Evolutionary conservation across 495 filamentous ascomycete species (phyloP), one percentile per base, ranked within the genome.

Genomic region (Halenospora varia): DNA sequence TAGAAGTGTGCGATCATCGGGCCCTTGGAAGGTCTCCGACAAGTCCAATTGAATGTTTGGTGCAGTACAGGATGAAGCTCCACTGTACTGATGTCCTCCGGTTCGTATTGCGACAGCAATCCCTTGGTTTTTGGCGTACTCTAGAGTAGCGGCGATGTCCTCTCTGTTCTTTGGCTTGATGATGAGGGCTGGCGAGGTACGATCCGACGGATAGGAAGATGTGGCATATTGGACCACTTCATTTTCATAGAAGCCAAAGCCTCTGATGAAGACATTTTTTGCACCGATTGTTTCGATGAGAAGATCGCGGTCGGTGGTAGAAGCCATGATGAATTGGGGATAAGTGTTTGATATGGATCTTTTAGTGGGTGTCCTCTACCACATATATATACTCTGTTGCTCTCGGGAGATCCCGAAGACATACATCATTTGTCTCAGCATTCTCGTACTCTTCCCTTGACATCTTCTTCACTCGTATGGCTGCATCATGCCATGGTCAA

Each of bases 161-260:
- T 40, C 35, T 40, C 35, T 40, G 35, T 40, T 40, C 35, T 40
- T 40, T 9, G 35, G 35, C 35, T 40, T 40, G 35, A 40, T n/a
- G 35, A 40, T 40, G 35, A 40, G 9, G 9, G 35, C 35, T 40
- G 35, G 35, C 9, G 35, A 40, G 35, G 35, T 40, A n/a, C 35
- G 35, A n/a, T 40, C n/a, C n/a, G 35, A 9, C 9, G 35, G 35
- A n/a, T 40, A 40, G 54, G 51, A 68, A 62, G 6, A 61, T 9
- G 35, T 40, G 9, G 35, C 35, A 40, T 40, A 40, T 40, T 40
- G 66, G 19, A 68, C 63, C 19, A 68, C 70, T 23, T 64, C 53
- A 25, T 59, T 48, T 4, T 73, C 57, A 24, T 66, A 74, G 48
- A 51, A 51, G 17, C 48, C 48, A 15, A 11, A 10, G 18, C 48